These are phyloP conservation scores for Diaporthe caulivora DNA, from an alignment of 2,329 filamentous ascomycete species.

Conservation along the genomic window DNA sequence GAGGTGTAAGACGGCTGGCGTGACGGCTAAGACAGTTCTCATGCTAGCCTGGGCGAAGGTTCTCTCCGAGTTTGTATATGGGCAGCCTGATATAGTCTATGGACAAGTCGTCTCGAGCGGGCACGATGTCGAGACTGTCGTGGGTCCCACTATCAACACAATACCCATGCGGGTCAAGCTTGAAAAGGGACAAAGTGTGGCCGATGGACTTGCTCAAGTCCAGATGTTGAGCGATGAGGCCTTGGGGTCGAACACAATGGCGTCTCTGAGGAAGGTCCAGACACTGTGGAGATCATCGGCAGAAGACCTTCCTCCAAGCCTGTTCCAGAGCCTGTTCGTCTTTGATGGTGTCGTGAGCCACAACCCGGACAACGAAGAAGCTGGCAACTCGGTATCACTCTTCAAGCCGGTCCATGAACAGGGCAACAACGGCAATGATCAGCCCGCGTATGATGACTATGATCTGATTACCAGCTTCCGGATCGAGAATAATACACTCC, in stretches of 20 bases:
- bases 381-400: not conserved
- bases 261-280: slow-evolving; percentile 43
- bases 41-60: slow-evolving; percentile 44
- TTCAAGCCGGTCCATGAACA: slow-evolving; percentile 15
- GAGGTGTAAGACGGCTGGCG: slow-evolving; percentile 38
- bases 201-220: slow-evolving; percentile 37
- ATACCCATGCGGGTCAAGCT: slow-evolving; percentile 41
- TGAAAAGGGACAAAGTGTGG: not conserved
- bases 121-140: slow-evolving; percentile 40
- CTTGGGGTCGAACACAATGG: slow-evolving; percentile 40
- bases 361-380: not conserved
- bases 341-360: slow-evolving; percentile 42
- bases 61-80: slow-evolving; percentile 42
- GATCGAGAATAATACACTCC: slow-evolving; percentile 40
- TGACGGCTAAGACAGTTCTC: slow-evolving; percentile 41
- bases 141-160: slow-evolving; percentile 44
- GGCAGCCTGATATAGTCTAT: slow-evolving; percentile 42
- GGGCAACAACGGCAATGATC: not conserved
- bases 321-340: slow-evolving; percentile 46
- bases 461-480: slow-evolving; percentile 44
- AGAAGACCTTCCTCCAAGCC: slow-evolving; percentile 32
- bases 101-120: slow-evolving; percentile 36
- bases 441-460: slow-evolving; percentile 43
- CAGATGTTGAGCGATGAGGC: slow-evolving; percentile 41
- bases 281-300: slow-evolving; percentile 42